Conservation (phyloP, 1,284 basidiomycete species). For the Schizophyllum commune region DNA sequence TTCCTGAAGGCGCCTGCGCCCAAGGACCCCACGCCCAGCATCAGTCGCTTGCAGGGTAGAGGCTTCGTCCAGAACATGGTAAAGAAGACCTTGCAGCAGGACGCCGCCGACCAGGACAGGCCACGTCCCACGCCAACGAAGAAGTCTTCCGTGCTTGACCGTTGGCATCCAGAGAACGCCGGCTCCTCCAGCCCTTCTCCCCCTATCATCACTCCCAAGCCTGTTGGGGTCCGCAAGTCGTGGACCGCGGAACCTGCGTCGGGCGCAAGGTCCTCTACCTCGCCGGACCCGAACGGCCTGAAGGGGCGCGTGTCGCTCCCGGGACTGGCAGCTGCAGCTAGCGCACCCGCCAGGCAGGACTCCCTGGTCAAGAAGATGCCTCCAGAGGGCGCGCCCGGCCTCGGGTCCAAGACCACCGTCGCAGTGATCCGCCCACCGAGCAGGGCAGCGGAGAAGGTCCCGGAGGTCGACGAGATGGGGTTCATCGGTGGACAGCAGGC, state of each 20-base stretch:
- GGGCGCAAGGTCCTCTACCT: neutral
- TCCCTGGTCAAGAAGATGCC: slow-evolving; percentile 6
- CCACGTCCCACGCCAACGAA: slow-evolving; percentile 23
- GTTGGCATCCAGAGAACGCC: slow-evolving; percentile 42
- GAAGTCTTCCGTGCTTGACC: slow-evolving; percentile 54
- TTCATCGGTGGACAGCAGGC: slow-evolving; percentile 27
- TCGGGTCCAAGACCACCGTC: slow-evolving; percentile 42
- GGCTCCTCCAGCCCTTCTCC: slow-evolving; percentile 21
- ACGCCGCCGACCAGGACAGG: slow-evolving; percentile 29
- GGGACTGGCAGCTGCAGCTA: neutral
- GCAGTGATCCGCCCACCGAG: slow-evolving; percentile 33
- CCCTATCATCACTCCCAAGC: slow-evolving; percentile 29
- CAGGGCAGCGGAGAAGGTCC: slow-evolving; percentile 6
- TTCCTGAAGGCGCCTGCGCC: slow-evolving; percentile 47
- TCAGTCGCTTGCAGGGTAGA: slow-evolving; percentile 72
- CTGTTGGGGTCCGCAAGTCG: slow-evolving; percentile 34
- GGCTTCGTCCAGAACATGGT: slow-evolving; percentile 79
- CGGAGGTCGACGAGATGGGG: slow-evolving; percentile 52
- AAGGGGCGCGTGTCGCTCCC: slow-evolving; percentile 2
- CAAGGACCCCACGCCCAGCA: slow-evolving; percentile 72
- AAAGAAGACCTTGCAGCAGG: slow-evolving; percentile 51
- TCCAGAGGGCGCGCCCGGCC: slow-evolving; percentile 12
- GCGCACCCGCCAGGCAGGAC: neutral
- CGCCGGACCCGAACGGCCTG: neutral
- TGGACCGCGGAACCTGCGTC: slow-evolving; percentile 25